Evolutionary conservation across 2,329 filamentous ascomycete species (phyloP).

Genomic region (Grosmannia serpens): DNA sequence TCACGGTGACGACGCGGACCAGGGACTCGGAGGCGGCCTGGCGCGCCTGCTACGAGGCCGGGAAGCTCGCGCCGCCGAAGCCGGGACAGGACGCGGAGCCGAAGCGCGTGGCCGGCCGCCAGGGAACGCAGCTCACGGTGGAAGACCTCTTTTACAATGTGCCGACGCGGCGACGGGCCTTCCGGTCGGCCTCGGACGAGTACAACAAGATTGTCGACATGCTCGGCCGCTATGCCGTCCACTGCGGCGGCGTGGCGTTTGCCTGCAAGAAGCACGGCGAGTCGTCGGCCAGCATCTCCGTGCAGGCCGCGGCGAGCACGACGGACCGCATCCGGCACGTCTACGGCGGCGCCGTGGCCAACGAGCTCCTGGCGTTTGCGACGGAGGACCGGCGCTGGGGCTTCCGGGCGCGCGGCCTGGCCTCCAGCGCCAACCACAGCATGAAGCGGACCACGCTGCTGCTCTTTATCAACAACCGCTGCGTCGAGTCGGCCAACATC

Average conservation of each 20-base stretch:
- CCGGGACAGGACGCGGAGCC: constrained; percentile 80
- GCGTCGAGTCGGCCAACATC: constrained; percentile 79
- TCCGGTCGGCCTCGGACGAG: constrained; percentile 84
- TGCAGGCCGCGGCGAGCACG: constrained; percentile 59
- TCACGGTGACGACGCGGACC: constrained; percentile 90
- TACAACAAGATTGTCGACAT: constrained; percentile 97
- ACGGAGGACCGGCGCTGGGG: constrained; percentile 66
- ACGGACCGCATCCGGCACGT: constrained; percentile 84
- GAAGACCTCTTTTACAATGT: constrained; percentile 98
- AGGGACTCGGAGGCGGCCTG: constrained; percentile 79
- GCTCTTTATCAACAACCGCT: constrained; percentile 92
- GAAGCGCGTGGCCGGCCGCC: constrained; percentile 74
- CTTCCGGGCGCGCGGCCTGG: constrained; percentile 69
- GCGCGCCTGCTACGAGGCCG: constrained; percentile 78
- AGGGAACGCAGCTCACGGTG: constrained; percentile 89
- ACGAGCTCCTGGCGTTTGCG: constrained; percentile 71
- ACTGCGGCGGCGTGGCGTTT: constrained; percentile 84
- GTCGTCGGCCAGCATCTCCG: constrained; percentile 67
- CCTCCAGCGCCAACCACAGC: constrained; percentile 89
- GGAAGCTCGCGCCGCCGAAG: constrained; percentile 70
- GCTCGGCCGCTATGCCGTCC: constrained; percentile 84
- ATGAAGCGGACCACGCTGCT: constrained; percentile 80
- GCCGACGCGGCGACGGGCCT: constrained; percentile 75
- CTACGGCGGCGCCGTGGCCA: constrained; percentile 72
- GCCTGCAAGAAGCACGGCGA: constrained; percentile 96